Evolutionary conservation across 1,284 basidiomycete species (phyloP), one percentile per base, ranked within the genome.

Genomic region (Quambalaria eucalypti): DNA sequence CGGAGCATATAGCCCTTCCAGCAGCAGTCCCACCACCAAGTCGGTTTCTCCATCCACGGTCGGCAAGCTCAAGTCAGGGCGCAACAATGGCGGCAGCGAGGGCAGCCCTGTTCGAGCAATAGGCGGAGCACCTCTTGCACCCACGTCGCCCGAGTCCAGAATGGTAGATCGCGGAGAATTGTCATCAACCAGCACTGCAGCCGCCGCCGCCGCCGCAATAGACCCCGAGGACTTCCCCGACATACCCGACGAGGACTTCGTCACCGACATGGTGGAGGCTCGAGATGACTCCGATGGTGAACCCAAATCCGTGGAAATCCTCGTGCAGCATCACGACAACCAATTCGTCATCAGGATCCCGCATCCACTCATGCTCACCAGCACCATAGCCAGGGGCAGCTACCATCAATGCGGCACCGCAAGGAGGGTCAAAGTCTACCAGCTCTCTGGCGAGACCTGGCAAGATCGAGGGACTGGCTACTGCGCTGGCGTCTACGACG

Each of bases 321-420:
- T 39, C 3, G 16, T 39, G 16, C 16, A 4, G 3, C 36, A 39
- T 39, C 16, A 21, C 36, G 36, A 21, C 16, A 14, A 39, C 16
- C 36, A 39, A 10, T 14, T 39, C 36, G 4, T 4, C 4, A 21
- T 39, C 5, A 39, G 21, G 36, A 39, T 39, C 4, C 19, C 28
- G n/a, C 19, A 12, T 21, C 36, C 30, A 10, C 23, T 30, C 6
- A 47, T 30, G 23, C 48, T 64, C 28, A 64, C 71, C 21, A 67
- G 69, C 23, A 73, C 71, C 23, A 64, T 71, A 6, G 64, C 68
- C 1, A 57, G 73, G 9, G 73, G 73, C 21, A 54, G 56, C 31
- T 75, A 64, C 38, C 73, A 75, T 44, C 73, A 75, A 40, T 75
- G 73, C 50, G 73, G 73, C 25, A 71, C 71, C 2, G 73, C 71